These are phyloP conservation scores for Ophiostoma australiae DNA, from an alignment of 2,329 filamentous ascomycete species.

Conservation along the genomic window DNA sequence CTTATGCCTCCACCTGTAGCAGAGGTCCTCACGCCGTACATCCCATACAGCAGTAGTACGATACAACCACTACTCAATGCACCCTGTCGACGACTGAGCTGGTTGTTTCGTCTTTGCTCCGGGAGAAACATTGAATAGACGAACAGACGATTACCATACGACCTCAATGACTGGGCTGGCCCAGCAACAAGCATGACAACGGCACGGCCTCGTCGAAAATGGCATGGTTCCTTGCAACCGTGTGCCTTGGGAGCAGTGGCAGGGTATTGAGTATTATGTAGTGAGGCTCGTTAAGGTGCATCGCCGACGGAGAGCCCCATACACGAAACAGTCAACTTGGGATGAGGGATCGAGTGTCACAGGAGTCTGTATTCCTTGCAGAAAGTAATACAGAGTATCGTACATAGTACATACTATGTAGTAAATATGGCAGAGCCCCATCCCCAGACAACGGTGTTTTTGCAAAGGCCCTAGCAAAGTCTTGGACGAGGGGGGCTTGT, in stretches of 20 bases:
- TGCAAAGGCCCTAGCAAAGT: neutral
- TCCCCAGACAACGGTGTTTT: neutral
- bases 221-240: constrained; percentile 6
- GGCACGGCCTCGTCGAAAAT: neutral
- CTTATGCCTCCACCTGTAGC: neutral
- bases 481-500: neutral
- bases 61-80: neutral
- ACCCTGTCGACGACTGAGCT: neutral
- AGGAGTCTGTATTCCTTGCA: neutral
- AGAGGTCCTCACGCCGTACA: neutral
- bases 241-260: neutral
- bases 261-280: neutral
- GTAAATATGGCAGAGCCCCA: neutral
- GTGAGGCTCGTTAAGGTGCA: neutral
- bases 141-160: constrained; percentile 9
- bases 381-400: neutral
- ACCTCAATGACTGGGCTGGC: neutral
- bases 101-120: constrained; percentile 8
- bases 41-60: neutral
- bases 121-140: neutral
- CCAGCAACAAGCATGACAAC: constrained; percentile 6
- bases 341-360: constrained; percentile 17
- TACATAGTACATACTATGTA: too few relatives aligned
- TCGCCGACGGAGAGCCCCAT: constrained; percentile 5
- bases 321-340: constrained; percentile 23